Base-by-base conservation (phyloP, 352 stramenopile species). In the Peronosclerospora sorghi region DNA sequence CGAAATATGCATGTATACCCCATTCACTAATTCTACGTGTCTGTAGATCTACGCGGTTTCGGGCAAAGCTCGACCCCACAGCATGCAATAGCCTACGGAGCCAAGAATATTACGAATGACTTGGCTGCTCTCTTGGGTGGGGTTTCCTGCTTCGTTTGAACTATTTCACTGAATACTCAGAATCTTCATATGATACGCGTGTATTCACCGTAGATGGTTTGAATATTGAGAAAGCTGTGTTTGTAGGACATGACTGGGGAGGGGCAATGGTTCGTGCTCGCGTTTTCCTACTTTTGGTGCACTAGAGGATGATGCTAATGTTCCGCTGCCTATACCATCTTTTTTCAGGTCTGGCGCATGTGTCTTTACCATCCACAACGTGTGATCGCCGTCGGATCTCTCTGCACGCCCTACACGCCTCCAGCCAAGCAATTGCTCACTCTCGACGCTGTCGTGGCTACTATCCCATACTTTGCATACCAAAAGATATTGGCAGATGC, bases 211-310 rank as follows among this genome's bases (percentile, higher is more conserved):
- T 34, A 80, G 68, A 83, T 42, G 47, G 48, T 13, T 51, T 85
- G 4, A 48, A 73, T 17, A 62, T 83, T 29, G 28, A 53, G 6
- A 68, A 75, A 49, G 61, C 53, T 7, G 63, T 77, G 15, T 68
- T 83, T 38, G 51, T 77, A n/a, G 69, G 69, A 10, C 74, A 86
- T 32, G 71, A 86, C 52, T 86, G 73, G 73, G 73, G 73, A 5
- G 73, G 66, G 8, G 48, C 39, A 17, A 52, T 65, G 4, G 65
- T 73, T 4, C n/a, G n/a, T n/a, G n/a, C n/a, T n/a, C n/a, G n/a
- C n/a, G n/a, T n/a, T n/a, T n/a, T n/a, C n/a, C n/a, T n/a, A n/a
- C n/a, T n/a, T n/a, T n/a, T n/a, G n/a, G n/a, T n/a, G n/a, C n/a
- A n/a, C n/a, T n/a, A n/a, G n/a, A n/a, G n/a, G n/a, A n/a, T n/a